Evolutionary conservation across 2,329 filamentous ascomycete species (phyloP), one percentile per base, ranked within the genome.

Genomic region (Basipetospora chlamydospora): DNA sequence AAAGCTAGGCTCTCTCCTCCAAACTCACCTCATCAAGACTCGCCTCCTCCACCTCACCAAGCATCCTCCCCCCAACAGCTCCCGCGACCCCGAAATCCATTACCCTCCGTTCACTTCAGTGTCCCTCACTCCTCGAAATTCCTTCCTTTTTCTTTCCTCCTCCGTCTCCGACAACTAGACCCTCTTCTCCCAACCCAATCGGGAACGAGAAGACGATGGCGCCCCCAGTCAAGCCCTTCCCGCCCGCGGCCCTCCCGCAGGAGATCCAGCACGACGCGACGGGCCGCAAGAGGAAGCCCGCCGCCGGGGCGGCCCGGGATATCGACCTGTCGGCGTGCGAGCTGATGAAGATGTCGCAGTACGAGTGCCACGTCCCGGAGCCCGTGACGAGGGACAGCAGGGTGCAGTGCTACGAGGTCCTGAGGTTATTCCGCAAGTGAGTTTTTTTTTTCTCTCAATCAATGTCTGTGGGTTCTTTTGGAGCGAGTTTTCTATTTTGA

Each of bases 371-470:
- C 42, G 64, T 77, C 29, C 57, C 66, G 44, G 49, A 61, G 36
- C 66, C 70, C 11, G 54, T 60, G 32, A 48, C 52, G 25, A 51
- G 47, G 35, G 52, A 67, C 40, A 67, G 67, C 38, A 52, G 59
- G 0, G 66, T 74, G 30, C 54, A 55, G 40, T 79, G 74, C 50
- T 69, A 60, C 56, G 66, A 70, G 8, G 60, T 78, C 28, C 63
- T 69, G 49, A 63, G 73, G 40, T 59, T 72, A 49, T 79, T 77
- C 49, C 62, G 74, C 41, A 64, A 61, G 74, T 77, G 49, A 55
- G 70, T 50, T 30, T 26, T 23, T 17, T 17, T 5, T 16, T 30
- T 15, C 28, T 36, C 23, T 15, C 2, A n/a, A 4, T 13, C 16
- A 5, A 37, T 31, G 12, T 20, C 13, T 21, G 13, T 23, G n/a